Evolutionary conservation across 495 filamentous ascomycete genomes (phyloP).

Genomic region (Penicillium flavigenum): DNA sequence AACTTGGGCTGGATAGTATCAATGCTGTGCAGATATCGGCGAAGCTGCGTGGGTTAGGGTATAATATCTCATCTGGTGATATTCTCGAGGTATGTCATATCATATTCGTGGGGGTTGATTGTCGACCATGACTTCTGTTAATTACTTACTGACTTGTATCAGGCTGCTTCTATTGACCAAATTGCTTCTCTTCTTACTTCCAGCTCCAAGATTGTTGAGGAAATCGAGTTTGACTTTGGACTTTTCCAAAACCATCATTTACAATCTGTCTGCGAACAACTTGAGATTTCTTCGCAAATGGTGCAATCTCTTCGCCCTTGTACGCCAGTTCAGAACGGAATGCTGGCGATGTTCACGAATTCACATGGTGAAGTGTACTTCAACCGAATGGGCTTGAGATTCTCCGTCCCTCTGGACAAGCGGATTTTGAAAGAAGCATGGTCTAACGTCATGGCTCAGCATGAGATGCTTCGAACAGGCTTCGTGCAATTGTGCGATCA

Average conservation of each 20-base stretch:
- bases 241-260: slow-evolving; percentile 54
- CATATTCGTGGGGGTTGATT: background rate
- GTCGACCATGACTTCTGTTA: slow-evolving; percentile 36
- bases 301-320: slow-evolving; percentile 40
- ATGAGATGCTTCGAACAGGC: slow-evolving; percentile 70
- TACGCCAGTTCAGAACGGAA: slow-evolving; percentile 76
- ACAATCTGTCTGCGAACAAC: slow-evolving; percentile 45
- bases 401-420: slow-evolving; percentile 50
- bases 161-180: slow-evolving; percentile 39
- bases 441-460: slow-evolving; percentile 48
- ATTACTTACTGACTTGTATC: slow-evolving; percentile 52
- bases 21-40: slow-evolving; percentile 61
- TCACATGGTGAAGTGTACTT: slow-evolving; percentile 70
- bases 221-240: slow-evolving; percentile 25
- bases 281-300: slow-evolving; percentile 15
- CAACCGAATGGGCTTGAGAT: slow-evolving; percentile 69
- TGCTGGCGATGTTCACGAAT: slow-evolving; percentile 71
- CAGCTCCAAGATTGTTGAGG: slow-evolving; percentile 11
- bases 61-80: slow-evolving; percentile 61
- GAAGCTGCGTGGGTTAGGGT: slow-evolving; percentile 56
- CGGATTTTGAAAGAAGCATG: slow-evolving; percentile 58
- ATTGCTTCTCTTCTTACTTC: slow-evolving; percentile 29
- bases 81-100: slow-evolving; percentile 55
- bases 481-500: slow-evolving; percentile 56
- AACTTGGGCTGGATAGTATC: slow-evolving; percentile 46